Evolutionary conservation across 805 yeast genomes (phyloP).

Genomic region (Yarrowia sp.): DNA sequence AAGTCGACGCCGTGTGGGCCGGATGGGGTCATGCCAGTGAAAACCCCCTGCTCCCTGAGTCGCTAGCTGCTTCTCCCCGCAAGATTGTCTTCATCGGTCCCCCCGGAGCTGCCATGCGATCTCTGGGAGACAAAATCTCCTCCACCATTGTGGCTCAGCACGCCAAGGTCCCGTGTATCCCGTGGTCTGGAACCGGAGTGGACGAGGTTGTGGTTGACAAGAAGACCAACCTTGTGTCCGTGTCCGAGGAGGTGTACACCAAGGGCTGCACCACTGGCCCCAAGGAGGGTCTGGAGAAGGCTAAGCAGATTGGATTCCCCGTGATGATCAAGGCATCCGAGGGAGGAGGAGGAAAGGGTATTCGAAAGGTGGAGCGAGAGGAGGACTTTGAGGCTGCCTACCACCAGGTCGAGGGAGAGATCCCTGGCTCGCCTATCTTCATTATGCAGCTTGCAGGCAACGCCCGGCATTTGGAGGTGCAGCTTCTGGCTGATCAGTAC

Average conservation of each 20-base stretch:
- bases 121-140: slow-evolving; percentile 97
- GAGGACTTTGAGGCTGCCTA: slow-evolving; percentile 72
- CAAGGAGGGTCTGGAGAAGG: slow-evolving; percentile 84
- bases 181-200: slow-evolving; percentile 99
- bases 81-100: slow-evolving; percentile 95
- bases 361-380: slow-evolving; percentile 87
- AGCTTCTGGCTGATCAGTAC: slow-evolving; percentile 94
- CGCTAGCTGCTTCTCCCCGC: slow-evolving; percentile 87
- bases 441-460: slow-evolving; percentile 96
- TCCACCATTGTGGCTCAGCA: slow-evolving; percentile 99
- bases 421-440: slow-evolving; percentile 98
- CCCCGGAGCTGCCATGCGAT: slow-evolving; percentile 98
- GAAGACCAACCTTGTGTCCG: slow-evolving; percentile 77
- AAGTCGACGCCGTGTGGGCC: slow-evolving; percentile 99
- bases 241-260: slow-evolving; percentile 74
- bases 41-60: slow-evolving; percentile 91
- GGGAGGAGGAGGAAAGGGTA: slow-evolving; percentile 99
- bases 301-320: slow-evolving; percentile 89
- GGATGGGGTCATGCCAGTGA: slow-evolving; percentile 99
- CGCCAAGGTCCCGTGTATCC: slow-evolving; percentile 96
- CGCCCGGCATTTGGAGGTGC: slow-evolving; percentile 98
- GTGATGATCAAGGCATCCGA: slow-evolving; percentile 99
- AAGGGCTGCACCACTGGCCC: slow-evolving; percentile 85
- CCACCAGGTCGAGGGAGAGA: slow-evolving; percentile 93
- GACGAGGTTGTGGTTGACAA: slow-evolving; percentile 70